A percentile compares a stretch with the other conserved stretches of the same genome.
phyloP scores from a whole-genome alignment of 1,284 basidiomycete species.

The Ganoderma leucocontextum region DNA sequence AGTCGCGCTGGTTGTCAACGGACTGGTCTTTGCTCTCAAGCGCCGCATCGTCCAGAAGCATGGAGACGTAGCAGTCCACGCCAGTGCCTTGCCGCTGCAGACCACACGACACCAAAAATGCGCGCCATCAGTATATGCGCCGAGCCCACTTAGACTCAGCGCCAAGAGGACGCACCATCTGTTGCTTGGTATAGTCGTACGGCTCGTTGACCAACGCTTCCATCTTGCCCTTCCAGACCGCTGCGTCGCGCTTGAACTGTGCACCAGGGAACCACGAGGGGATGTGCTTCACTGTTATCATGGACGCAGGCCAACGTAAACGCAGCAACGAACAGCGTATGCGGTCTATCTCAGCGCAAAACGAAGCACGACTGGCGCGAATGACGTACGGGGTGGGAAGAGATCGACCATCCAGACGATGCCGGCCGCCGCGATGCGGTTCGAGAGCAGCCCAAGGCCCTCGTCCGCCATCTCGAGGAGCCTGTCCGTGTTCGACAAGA shows the following conservation, averaged over 20 bases:
- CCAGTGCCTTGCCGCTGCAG: conserved; percentile 60
- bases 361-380: background rate
- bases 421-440: conserved; percentile 66
- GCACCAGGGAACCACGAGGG: conserved; percentile 47
- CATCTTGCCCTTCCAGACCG: conserved; percentile 70
- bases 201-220: conserved; percentile 73
- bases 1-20: conserved; percentile 52
- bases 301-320: background rate
- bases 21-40: conserved; percentile 35
- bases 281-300: conserved; percentile 38
- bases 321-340: background rate
- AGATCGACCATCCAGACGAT: conserved; percentile 77
- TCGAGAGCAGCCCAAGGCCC: conserved; percentile 62
- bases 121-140: background rate
- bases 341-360: conserved; percentile 9
- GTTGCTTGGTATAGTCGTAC: conserved; percentile 63
- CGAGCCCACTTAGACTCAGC: background rate
- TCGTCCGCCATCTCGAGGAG: conserved; percentile 69
- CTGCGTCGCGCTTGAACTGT: conserved; percentile 55
- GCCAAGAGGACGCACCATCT: conserved; percentile 54
- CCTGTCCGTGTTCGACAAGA: conserved; percentile 57
- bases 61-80: conserved; percentile 68
- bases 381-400: conserved; percentile 48
- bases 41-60: conserved; percentile 54
- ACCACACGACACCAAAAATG: conserved; percentile 8